Evolutionary conservation across 306 rosid species (phyloP).

Genomic region (Cicer bijugum): DNA sequence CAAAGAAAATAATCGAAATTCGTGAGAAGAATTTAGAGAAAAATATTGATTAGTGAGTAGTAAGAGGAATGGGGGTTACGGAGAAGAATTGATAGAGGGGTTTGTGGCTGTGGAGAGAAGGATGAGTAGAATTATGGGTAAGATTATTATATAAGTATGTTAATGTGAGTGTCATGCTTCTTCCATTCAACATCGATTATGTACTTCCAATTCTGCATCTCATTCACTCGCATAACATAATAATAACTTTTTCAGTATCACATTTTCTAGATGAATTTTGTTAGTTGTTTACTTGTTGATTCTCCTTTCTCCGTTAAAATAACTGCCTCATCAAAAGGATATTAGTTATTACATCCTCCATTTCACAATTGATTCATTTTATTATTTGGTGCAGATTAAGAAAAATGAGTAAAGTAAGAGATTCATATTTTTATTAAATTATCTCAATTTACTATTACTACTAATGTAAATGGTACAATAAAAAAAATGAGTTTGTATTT

Average conservation of each 20-base stretch:
- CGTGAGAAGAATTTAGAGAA: neutral
- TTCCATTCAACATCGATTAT: neutral
- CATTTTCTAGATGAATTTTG: too few species aligned
- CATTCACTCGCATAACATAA: neutral
- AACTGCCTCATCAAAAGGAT: too few species aligned
- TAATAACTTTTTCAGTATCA: too few species aligned
- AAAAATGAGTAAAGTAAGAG: too few species aligned
- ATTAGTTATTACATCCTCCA: too few species aligned
- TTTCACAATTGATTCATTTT: too few species aligned
- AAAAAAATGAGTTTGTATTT: too few species aligned
- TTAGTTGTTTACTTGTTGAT: neutral
- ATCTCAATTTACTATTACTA: too few species aligned
- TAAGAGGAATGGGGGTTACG: constrained; percentile 40
- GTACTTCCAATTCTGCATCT: neutral
- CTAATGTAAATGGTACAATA: too few species aligned
- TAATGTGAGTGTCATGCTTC: neutral
- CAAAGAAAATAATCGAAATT: neutral
- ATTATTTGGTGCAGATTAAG: too few species aligned
- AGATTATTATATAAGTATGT: neutral
- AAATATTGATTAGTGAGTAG: neutral
- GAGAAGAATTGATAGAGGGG: constrained; percentile 50
- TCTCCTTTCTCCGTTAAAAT: neutral
- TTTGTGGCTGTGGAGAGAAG: constrained; percentile 39
- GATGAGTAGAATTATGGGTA: neutral
- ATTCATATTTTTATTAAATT: too few species aligned